These are phyloP conservation scores for Hypoxylon sp. DNA, from an alignment of 2,329 filamentous ascomycete genomes.

Conservation along the genomic window DNA sequence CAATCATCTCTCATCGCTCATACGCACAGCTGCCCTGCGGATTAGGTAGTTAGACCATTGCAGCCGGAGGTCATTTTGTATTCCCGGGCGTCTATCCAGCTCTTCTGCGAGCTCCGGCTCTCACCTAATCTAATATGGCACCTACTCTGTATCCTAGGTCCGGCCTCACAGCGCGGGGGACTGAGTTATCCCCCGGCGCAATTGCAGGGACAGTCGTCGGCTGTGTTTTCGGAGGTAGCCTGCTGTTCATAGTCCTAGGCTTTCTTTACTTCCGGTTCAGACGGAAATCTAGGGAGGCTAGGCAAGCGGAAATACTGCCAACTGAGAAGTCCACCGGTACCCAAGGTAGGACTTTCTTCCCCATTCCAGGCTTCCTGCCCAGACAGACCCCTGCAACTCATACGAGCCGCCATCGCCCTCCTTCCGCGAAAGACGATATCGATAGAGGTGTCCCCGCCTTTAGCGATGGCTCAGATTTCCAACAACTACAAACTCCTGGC, in stretches of 20 bases:
- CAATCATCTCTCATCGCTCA: constrained; percentile 6
- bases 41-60: constrained; percentile 3
- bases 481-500: constrained; percentile 37
- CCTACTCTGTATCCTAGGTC: constrained; percentile 36
- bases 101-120: constrained; percentile 30
- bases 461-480: constrained; percentile 32
- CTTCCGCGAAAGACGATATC: constrained; percentile 41
- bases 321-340: constrained; percentile 33
- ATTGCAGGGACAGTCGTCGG: constrained; percentile 52
- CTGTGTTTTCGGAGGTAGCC: constrained; percentile 48
- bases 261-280: constrained; percentile 53
- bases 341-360: constrained; percentile 37
- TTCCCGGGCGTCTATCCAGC: constrained; percentile 2
- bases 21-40: constrained; percentile 13
- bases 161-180: constrained; percentile 45
- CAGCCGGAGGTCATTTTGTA: constrained; percentile 3
- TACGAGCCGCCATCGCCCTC: constrained; percentile 28
- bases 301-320: constrained; percentile 42
- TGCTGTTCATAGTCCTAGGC: constrained; percentile 49
- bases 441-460: constrained; percentile 34
- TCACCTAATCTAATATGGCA: constrained; percentile 39
- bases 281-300: constrained; percentile 44
- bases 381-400: constrained; percentile 26
- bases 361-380: constrained; percentile 36
- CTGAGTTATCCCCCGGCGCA: constrained; percentile 47